These are phyloP conservation scores for Rhodamnia rubescens DNA, from an alignment of 345 rosid species.

Conservation along the genomic window DNA sequence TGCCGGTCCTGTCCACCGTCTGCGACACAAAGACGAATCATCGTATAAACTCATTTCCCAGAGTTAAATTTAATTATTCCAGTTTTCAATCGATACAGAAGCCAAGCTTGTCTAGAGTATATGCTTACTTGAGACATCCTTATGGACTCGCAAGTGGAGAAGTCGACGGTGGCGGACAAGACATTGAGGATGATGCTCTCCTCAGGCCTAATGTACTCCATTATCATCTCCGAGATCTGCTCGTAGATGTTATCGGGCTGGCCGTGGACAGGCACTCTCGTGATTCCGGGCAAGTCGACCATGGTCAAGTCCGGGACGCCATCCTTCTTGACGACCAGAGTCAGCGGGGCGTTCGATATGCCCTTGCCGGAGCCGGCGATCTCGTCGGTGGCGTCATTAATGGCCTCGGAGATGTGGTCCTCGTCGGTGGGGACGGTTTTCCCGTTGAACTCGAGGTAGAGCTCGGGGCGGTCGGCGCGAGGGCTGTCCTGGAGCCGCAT, in stretches of 20 bases:
- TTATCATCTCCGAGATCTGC: constrained; percentile 21
- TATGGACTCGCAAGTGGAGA: constrained; percentile 39
- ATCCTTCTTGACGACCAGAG: constrained; percentile 22
- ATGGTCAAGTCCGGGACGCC: constrained; percentile 40
- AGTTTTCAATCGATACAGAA: constrained; percentile 34
- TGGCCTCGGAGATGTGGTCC: constrained; percentile 14
- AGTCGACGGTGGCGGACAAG: constrained; percentile 28
- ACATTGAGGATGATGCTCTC: constrained; percentile 44
- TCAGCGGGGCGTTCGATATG: constrained; percentile 24
- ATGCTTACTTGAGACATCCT: constrained; percentile 23
- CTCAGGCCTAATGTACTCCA: constrained; percentile 30
- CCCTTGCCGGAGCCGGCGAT: constrained; percentile 44
- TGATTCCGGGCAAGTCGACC: constrained; percentile 54
- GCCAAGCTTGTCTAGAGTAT: constrained; percentile 20
- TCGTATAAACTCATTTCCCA: constrained; percentile 16
- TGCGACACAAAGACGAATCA: constrained; percentile 12
- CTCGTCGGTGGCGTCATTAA: constrained; percentile 15
- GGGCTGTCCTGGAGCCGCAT: constrained; percentile 29
- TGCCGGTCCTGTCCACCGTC: constrained; percentile 27
- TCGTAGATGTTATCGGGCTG: constrained; percentile 38
- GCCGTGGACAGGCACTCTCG: constrained; percentile 37
- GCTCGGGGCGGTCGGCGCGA: constrained; percentile 5
- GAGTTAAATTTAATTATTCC: constrained; percentile 23
- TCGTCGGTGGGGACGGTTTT: constrained; percentile 21
- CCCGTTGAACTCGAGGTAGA: constrained; percentile 18